phyloP scores from a whole-genome alignment of 805 yeast genomes.

The Tetrapisispora phaffii region DNA sequence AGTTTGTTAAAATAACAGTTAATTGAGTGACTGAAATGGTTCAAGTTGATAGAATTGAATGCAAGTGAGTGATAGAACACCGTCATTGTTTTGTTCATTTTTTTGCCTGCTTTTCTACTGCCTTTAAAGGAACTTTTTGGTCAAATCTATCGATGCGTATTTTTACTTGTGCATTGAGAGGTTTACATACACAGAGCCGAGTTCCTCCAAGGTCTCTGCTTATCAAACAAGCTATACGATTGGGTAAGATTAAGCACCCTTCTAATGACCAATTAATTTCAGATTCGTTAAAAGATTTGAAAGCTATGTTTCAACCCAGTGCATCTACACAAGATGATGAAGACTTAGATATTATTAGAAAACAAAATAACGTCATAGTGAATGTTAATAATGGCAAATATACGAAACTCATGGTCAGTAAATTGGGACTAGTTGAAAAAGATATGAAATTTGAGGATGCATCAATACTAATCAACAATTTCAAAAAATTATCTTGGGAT shows the following conservation, averaged over 20 bases:
- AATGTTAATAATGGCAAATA: constrained; percentile 12
- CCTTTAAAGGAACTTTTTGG: too few relatives aligned
- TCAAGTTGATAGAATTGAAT: too few relatives aligned
- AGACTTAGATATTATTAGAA: constrained; percentile 6
- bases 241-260: constrained; percentile 5
- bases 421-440: constrained; percentile 8
- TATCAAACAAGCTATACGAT: constrained; percentile 15
- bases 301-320: constrained; percentile 20
- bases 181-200: neutral
- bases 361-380: constrained; percentile 5
- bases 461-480: constrained; percentile 4
- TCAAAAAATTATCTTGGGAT: constrained; percentile 7
- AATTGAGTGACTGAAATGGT: too few relatives aligned
- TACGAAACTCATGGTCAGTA: constrained; percentile 7
- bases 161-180: neutral
- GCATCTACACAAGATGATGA: constrained; percentile 21
- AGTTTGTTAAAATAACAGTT: too few relatives aligned
- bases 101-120: too few relatives aligned
- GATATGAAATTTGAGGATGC: constrained; percentile 1
- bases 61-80: too few relatives aligned
- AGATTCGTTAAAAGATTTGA: constrained; percentile 19
- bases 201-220: constrained; percentile 16
- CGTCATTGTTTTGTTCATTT: too few relatives aligned
- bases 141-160: too few relatives aligned
- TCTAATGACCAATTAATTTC: constrained; percentile 4